Evolutionary conservation across 2,329 filamentous ascomycete species (phyloP).

Genomic region (Periconia digitata): DNA sequence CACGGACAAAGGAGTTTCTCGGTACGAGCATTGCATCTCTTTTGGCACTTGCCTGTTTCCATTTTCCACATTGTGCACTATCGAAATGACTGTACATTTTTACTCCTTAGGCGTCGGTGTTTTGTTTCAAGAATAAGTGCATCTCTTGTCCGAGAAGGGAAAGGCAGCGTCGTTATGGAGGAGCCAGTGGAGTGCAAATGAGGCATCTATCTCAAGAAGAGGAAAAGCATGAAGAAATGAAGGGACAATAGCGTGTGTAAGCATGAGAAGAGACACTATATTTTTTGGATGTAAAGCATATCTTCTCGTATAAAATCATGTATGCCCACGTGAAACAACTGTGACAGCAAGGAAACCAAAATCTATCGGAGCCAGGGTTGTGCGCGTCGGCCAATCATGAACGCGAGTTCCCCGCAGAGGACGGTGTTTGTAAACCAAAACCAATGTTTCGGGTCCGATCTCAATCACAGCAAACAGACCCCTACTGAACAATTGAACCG

Average conservation of each 20-base stretch:
- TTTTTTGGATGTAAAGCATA: not conserved
- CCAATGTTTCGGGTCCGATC: too few species aligned
- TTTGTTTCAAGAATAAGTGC: not conserved
- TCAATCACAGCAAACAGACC: not conserved
- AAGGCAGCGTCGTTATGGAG: not conserved
- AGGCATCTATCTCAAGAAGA: not conserved
- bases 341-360: not conserved
- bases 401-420: constrained; percentile 27
- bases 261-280: not conserved
- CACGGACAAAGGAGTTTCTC: constrained; percentile 14
- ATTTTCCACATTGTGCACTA: not conserved
- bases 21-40: constrained; percentile 8
- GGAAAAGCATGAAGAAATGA: not conserved
- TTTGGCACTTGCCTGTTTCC: constrained; percentile 1
- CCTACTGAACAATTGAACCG: too few species aligned
- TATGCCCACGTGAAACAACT: not conserved
- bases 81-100: not conserved
- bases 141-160: not conserved
- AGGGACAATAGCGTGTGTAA: too few species aligned
- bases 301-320: not conserved
- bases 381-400: constrained; percentile 9
- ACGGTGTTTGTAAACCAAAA: not conserved
- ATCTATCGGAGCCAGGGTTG: not conserved
- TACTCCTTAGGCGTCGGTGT: not conserved
- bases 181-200: too few species aligned